Evolutionary conservation across 345 rosid genomes (phyloP), one percentile per base, ranked within the genome.

Genomic region (Noccaea caerulescens): DNA sequence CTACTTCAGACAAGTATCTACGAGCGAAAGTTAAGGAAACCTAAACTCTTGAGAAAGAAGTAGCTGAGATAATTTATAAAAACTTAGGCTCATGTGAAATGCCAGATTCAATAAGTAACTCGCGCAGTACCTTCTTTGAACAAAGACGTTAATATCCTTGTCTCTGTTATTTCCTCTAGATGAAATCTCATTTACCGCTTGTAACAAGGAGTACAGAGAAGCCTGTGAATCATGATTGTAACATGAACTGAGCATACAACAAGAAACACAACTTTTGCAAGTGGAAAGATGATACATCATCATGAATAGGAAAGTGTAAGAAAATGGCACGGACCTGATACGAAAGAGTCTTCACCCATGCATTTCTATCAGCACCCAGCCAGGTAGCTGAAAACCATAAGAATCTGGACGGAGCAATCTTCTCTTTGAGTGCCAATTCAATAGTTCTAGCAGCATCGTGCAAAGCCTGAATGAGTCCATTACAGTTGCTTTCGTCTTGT

Each of bases 111-210:
- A 10, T 39, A 47, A 23, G 71, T 36, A 63, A 63, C 10, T 49
- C 5, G 20, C 23, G 30, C 20, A 59, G 44, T 84, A 94, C 99
- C 97, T 94, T 76, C 85, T 86, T 72, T 89, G 96, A 42, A 91
- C 85, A 71, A 89, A 91, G 75, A 86, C 83, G 46, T 84, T 84
- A 67, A 76, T 33, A 74, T 87, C 97, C 78, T 85, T 88, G 73
- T 94, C 95, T 83, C 92, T 83, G 52, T 83, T 79, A 78, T 85
- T 83, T 41, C 96, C 91, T 58, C 82, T 84, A 32, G 93, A 85
- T 38, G 97, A 82, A 77, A 94, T 91, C 79, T 94, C 96, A 58
- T 79, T 79, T 23, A 91, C 91, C 38, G 97, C 99, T 91, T 85
- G 96, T 78, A 94, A 72, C 69, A 94, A 83, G 67, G 86, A 84